Percentiles rank a stretch among this genome's conserved stretches.
phyloP scores from a whole-genome alignment of 1,139 yeast species.

The Pichia sp. region DNA sequence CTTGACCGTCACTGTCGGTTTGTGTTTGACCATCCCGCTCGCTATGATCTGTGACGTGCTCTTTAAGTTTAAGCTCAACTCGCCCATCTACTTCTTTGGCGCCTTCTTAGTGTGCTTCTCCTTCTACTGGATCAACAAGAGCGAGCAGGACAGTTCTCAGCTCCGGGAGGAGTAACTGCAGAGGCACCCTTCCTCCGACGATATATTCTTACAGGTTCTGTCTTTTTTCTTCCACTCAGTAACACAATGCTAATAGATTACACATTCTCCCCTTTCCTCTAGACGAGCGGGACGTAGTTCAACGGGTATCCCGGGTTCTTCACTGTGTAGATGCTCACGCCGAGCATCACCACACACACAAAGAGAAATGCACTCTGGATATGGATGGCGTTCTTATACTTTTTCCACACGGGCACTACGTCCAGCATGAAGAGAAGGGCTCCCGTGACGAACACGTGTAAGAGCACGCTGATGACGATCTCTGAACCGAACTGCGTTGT shows the following conservation, averaged over 20 bases:
- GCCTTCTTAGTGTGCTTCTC: slow-evolving; percentile 78
- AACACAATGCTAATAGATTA: not conserved
- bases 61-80: slow-evolving; percentile 59
- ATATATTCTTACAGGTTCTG: not conserved
- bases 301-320: slow-evolving; percentile 1
- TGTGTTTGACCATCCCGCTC: slow-evolving; percentile 87
- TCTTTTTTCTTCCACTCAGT: not conserved
- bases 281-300: not conserved
- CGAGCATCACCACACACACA: not conserved
- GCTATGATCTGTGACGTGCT: slow-evolving; percentile 90
- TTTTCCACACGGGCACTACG: slow-evolving; percentile 22
- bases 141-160: slow-evolving; percentile 54
- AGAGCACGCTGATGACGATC: slow-evolving; percentile 44
- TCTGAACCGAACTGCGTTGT: slow-evolving; percentile 71
- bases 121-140: slow-evolving; percentile 76
- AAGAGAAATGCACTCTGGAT: not conserved
- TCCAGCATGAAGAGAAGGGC: slow-evolving; percentile 37
- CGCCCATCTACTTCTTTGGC: slow-evolving; percentile 66
- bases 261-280: not conserved
- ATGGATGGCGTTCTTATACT: slow-evolving; percentile 7
- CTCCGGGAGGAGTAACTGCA: not conserved
- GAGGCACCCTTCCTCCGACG: too few relatives aligned
- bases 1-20: slow-evolving; percentile 89
- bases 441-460: slow-evolving; percentile 44
- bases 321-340: not conserved